Evolutionary conservation across 768 basidiomycete genomes (phyloP), one percentile per base, ranked within the genome.

Genomic region (Trametes cinnabarina): DNA sequence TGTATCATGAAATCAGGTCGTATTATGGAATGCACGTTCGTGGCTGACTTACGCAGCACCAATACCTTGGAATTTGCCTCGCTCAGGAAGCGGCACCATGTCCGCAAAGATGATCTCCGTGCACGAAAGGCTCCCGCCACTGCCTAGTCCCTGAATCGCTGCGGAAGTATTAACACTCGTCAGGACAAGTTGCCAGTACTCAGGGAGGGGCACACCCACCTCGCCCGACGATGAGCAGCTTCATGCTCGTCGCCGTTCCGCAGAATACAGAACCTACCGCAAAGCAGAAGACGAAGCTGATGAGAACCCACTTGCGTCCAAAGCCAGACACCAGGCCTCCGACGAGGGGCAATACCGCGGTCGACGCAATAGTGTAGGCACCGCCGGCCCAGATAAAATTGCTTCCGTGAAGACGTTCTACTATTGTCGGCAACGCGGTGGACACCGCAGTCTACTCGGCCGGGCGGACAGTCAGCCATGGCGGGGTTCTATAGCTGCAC

Each of bases 181-280:
- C 22, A 11, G 11, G 34, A n/a, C 19, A 25, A 19, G 20, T 23
- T 15, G 23, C 34, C 0, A 12, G 1, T 20, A 10, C 19, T n/a
- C 43, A 20, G 14, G 34, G 35, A 28, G 2, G 30, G 1, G 1
- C 6, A 1, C 12, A 58, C 28, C 51, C 35, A 51, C 64, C 66
- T 23, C 78, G 65, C 0, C 73, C 76, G 9, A 68, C 75, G 50
- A 79, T 77, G 6, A 77, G 61, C 73, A 73, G 72, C 2, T 63
- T 55, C 74, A 80, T 77, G 44, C 56, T 73, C 42, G 71, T 63
- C 0, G 77, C 75, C 0, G 74, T 67, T 0, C 76, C 79, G 20
- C 70, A 71, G 3, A 80, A 26, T 0, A 73, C 76, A 12, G 72
- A 73, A 0, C 79, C 79, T 22, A 77, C 35, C 0, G 74, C 73